phyloP scores from a whole-genome alignment of 495 filamentous ascomycete species.

The Trichoderma asperelloides region DNA sequence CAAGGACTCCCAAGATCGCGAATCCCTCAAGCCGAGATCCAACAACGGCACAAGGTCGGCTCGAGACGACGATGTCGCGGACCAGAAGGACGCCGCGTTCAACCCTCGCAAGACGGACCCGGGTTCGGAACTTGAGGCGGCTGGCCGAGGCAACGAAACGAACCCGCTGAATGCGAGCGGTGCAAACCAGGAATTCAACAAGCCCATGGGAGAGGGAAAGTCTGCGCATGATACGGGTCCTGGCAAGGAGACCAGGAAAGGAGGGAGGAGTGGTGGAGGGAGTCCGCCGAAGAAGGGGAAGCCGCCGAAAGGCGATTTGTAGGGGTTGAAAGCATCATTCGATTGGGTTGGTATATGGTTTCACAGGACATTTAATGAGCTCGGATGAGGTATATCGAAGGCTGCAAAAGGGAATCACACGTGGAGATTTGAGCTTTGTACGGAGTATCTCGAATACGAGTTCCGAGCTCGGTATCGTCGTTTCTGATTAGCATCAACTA shows the following conservation, averaged over 20 bases:
- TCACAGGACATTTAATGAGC: no score
- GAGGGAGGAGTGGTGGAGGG: slow-evolving; percentile 16
- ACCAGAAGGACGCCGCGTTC: slow-evolving; percentile 30
- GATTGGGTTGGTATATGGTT: neutral
- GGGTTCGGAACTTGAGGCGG: slow-evolving; percentile 21
- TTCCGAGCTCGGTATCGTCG: no score
- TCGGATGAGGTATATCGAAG: no score
- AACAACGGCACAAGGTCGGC: slow-evolving; percentile 30
- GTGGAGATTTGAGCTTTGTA: no score
- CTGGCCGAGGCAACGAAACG: slow-evolving; percentile 19
- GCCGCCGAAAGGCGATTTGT: neutral
- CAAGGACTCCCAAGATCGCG: slow-evolving; percentile 35
- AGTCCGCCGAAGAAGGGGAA: slow-evolving; percentile 20
- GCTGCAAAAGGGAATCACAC: no score
- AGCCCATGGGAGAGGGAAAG: slow-evolving; percentile 15
- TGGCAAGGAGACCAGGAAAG: slow-evolving; percentile 13
- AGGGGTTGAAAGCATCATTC: neutral
- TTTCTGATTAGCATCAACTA: no score
- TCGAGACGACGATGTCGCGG: slow-evolving; percentile 27
- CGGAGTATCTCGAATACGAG: no score
- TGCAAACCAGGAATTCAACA: slow-evolving; percentile 26
- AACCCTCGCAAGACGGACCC: slow-evolving; percentile 32
- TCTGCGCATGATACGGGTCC: neutral
- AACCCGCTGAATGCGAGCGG: slow-evolving; percentile 32
- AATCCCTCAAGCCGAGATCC: slow-evolving; percentile 29